These are phyloP conservation scores for Daldinia loculata DNA, from an alignment of 495 filamentous ascomycete species.

Conservation along the genomic window DNA sequence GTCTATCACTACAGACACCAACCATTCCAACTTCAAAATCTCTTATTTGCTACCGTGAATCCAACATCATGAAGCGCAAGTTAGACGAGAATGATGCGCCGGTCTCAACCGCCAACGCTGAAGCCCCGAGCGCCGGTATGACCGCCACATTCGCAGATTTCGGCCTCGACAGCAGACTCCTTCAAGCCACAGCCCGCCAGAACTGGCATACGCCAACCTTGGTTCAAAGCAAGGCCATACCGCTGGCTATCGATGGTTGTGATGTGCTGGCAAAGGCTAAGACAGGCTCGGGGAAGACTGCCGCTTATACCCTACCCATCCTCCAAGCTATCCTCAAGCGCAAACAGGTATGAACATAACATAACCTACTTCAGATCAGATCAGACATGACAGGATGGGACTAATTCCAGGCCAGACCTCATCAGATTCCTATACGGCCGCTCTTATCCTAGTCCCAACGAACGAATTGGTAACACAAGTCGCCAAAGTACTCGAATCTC, in stretches of 20 bases:
- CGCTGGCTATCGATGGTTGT: constrained; percentile 86
- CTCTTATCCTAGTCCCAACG: constrained; percentile 91
- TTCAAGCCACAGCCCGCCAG: constrained; percentile 85
- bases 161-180: constrained; percentile 81
- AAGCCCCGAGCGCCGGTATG: constrained; percentile 14
- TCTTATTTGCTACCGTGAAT: neutral
- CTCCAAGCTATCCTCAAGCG: constrained; percentile 79
- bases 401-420: constrained; percentile 43
- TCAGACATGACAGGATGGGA: neutral
- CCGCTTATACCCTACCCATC: constrained; percentile 94
- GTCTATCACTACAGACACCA: neutral
- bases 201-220: constrained; percentile 84
- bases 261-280: constrained; percentile 91
- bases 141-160: constrained; percentile 63
- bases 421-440: constrained; percentile 57
- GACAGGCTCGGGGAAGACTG: constrained; percentile 95
- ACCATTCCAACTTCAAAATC: neutral
- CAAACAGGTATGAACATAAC: constrained; percentile 66
- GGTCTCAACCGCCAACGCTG: constrained; percentile 33
- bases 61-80: constrained; percentile 61
- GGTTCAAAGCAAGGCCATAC: constrained; percentile 88
- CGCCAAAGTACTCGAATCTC: constrained; percentile 71
- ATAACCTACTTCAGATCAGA: neutral
- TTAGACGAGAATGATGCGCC: constrained; percentile 61
- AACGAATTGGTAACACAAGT: constrained; percentile 94